phyloP scores from a whole-genome alignment of 345 rosid species.

The Erodium maritimum region DNA sequence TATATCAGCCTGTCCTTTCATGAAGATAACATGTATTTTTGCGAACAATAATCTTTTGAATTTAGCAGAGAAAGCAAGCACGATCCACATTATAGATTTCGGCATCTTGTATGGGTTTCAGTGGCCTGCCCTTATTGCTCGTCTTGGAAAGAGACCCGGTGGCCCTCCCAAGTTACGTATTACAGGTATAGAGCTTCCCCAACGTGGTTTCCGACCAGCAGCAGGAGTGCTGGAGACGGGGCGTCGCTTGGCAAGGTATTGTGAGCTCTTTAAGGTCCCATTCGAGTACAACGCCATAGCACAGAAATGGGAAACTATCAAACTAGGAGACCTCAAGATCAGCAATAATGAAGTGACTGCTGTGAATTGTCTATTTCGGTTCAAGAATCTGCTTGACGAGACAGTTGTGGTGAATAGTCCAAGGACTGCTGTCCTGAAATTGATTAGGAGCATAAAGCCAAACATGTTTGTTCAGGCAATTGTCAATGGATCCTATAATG shows the following conservation, averaged over 20 bases:
- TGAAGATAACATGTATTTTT: conserved; percentile 40
- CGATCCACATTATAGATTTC: conserved; percentile 66
- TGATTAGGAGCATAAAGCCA: conserved; percentile 54
- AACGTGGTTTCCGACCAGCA: conserved; percentile 64
- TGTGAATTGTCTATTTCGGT: conserved; percentile 51
- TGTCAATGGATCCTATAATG: conserved; percentile 49
- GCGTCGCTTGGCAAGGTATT: conserved; percentile 50
- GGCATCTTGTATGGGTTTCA: conserved; percentile 77
- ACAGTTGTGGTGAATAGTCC: conserved; percentile 46
- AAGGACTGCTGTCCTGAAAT: conserved; percentile 38
- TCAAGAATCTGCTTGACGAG: conserved; percentile 58
- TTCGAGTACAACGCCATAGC: conserved; percentile 68
- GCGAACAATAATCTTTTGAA: conserved; percentile 41
- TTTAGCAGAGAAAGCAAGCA: conserved; percentile 31
- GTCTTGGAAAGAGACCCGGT: conserved; percentile 37
- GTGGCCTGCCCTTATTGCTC: conserved; percentile 62
- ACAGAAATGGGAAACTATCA: conserved; percentile 65
- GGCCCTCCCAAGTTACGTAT: conserved; percentile 76
- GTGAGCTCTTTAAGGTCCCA: conserved; percentile 50
- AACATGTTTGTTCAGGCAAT: conserved; percentile 29
- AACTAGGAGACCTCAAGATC: conserved; percentile 44
- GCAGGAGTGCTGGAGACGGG: conserved; percentile 65
- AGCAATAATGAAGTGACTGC: conserved; percentile 36
- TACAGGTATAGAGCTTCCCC: conserved; percentile 78
- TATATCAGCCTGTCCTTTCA: conserved; percentile 46